Evolutionary conservation across 1,139 yeast genomes (phyloP).

Genomic region (Meyerozyma athensensis): DNA sequence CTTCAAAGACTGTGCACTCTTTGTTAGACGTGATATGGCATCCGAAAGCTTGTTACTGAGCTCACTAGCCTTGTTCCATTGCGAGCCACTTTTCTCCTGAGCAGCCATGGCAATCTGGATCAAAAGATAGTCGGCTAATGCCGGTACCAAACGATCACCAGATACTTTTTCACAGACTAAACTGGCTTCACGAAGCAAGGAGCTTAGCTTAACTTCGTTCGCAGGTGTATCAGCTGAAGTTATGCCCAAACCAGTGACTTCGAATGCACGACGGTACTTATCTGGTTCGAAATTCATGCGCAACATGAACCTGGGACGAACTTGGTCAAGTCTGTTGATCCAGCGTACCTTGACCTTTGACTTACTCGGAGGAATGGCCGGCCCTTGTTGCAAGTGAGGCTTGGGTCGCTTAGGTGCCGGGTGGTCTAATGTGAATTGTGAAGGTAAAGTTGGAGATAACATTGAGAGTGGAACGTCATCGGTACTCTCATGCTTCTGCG

Average conservation of each 20-base stretch:
- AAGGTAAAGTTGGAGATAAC: constrained; percentile 35
- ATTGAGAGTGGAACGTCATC: constrained; percentile 27
- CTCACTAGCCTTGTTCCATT: neutral
- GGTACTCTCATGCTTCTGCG: constrained; percentile 15
- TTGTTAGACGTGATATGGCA: neutral
- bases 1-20: neutral
- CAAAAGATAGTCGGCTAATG: neutral
- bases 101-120: neutral
- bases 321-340: constrained; percentile 27
- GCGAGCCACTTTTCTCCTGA: neutral
- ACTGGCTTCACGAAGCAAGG: neutral
- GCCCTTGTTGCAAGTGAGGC: constrained; percentile 4
- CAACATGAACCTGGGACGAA: constrained; percentile 28
- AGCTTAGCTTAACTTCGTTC: neutral
- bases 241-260: constrained; percentile 24
- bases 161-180: neutral
- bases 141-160: neutral
- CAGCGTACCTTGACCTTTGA: constrained; percentile 20
- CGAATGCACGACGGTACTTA: constrained; percentile 13
- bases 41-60: neutral
- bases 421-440: constrained; percentile 18
- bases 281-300: constrained; percentile 22
- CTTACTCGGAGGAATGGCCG: constrained; percentile 4
- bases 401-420: constrained; percentile 3
- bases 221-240: constrained; percentile 6